phyloP scores from a whole-genome alignment of 2,329 filamentous ascomycete species.

The Lasiodiplodia citricola region DNA sequence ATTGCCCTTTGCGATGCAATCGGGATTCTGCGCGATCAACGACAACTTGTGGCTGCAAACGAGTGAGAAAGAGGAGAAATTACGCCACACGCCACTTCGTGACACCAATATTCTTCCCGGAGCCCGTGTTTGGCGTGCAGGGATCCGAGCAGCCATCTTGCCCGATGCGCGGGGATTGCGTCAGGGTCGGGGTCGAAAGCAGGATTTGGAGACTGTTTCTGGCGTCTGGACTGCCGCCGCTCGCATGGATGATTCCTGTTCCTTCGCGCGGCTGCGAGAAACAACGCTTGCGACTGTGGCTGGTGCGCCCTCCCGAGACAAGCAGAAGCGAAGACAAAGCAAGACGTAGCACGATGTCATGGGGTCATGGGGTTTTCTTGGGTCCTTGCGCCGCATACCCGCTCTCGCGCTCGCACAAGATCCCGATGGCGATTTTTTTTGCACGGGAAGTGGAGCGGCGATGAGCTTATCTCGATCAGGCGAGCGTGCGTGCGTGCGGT shows the following conservation, averaged over 20 bases:
- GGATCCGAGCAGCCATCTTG: background rate
- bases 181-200: constrained; percentile 4
- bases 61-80: background rate
- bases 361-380: background rate
- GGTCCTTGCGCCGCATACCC: background rate
- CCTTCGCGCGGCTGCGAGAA: background rate
- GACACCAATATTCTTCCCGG: background rate
- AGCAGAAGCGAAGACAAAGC: background rate
- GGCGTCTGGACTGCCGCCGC: background rate
- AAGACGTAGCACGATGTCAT: constrained; percentile 2
- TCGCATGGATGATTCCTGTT: constrained; percentile 17
- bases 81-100: background rate
- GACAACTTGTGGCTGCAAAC: background rate
- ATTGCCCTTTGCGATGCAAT: background rate
- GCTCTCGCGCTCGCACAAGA: background rate
- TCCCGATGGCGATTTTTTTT: background rate
- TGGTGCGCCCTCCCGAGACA: background rate
- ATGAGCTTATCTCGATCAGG: constrained; percentile 16
- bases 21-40: background rate
- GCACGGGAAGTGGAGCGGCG: background rate
- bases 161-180: constrained; percentile 18
- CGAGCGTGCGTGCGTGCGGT: background rate
- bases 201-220: constrained; percentile 12
- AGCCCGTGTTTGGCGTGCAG: background rate
- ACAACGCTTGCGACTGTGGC: background rate